Evolutionary conservation across 2,329 filamentous ascomycete genomes (phyloP).

Genomic region (Aspergillus viridinutans): DNA sequence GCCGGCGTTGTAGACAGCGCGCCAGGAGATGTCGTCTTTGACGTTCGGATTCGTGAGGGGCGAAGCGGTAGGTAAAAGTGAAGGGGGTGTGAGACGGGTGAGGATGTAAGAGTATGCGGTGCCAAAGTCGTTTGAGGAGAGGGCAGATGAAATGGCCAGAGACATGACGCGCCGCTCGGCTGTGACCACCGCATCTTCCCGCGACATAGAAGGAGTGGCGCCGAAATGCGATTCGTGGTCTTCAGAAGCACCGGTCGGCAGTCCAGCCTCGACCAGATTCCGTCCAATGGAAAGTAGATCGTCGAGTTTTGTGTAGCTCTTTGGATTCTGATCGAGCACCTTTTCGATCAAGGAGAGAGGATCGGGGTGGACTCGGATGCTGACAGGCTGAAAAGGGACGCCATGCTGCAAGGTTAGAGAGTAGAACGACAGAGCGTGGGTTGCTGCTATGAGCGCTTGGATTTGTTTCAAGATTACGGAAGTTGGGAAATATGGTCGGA

Average conservation of each 20-base stretch:
- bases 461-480: slow-evolving; percentile 42
- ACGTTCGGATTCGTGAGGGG: slow-evolving; percentile 22
- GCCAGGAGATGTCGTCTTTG: slow-evolving; percentile 59
- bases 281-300: slow-evolving; percentile 59
- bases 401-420: slow-evolving; percentile 60
- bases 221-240: slow-evolving; percentile 20
- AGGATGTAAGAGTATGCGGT: slow-evolving; percentile 65
- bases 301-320: slow-evolving; percentile 61
- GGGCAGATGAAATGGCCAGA: slow-evolving; percentile 44
- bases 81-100: slow-evolving; percentile 48
- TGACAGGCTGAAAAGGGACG: slow-evolving; percentile 63
- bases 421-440: slow-evolving; percentile 62
- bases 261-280: slow-evolving; percentile 51
- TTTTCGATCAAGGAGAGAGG: slow-evolving; percentile 57
- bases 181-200: slow-evolving; percentile 29
- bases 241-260: slow-evolving; percentile 25
- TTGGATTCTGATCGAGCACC: slow-evolving; percentile 58
- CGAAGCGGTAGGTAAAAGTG: slow-evolving; percentile 28
- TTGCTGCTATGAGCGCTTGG: slow-evolving; percentile 55
- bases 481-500: slow-evolving; percentile 39
- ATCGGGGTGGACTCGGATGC: slow-evolving; percentile 60
- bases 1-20: slow-evolving; percentile 59
- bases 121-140: slow-evolving; percentile 46
- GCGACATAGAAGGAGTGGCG: slow-evolving; percentile 6
- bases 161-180: slow-evolving; percentile 45